phyloP scores from a whole-genome alignment of 192 early-diverging fungal genomes.

The Linnemannia elongata region DNA sequence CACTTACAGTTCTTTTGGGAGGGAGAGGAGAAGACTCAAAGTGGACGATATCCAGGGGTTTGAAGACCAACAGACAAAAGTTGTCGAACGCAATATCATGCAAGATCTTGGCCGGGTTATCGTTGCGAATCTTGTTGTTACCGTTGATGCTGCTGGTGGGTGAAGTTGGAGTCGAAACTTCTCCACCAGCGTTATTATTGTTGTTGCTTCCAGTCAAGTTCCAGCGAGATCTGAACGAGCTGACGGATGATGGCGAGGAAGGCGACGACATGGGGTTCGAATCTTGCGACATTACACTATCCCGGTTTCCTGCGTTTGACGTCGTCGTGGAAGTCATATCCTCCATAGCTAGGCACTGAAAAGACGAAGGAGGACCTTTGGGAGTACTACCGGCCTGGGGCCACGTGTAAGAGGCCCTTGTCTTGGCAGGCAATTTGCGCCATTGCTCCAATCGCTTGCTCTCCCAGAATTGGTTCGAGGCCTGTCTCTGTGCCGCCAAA shows the following conservation, averaged over 20 bases:
- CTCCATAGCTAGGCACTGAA: conserved; percentile 71
- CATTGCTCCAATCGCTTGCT: conserved; percentile 68
- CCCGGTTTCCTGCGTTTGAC: conserved; percentile 9
- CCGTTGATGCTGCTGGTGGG: background rate
- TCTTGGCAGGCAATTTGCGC: conserved; percentile 66
- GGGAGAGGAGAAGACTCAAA: conserved; percentile 65
- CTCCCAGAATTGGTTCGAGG: conserved; percentile 77
- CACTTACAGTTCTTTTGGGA: conserved; percentile 65
- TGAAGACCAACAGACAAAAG: conserved; percentile 80
- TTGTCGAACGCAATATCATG: conserved; percentile 83
- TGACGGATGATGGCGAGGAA: conserved; percentile 47
- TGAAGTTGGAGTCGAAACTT: background rate
- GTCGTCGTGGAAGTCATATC: conserved; percentile 58
- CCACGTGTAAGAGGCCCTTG: conserved; percentile 80
- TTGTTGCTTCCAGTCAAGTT: conserved; percentile 14
- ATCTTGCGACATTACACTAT: conserved; percentile 51
- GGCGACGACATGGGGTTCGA: conserved; percentile 44
- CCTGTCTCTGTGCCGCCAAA: conserved; percentile 30
- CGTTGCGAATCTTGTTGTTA: conserved; percentile 43
- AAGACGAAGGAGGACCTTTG: conserved; percentile 61
- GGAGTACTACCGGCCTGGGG: conserved; percentile 71
- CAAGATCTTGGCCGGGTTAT: conserved; percentile 66
- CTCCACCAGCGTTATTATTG: background rate
- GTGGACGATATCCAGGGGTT: conserved; percentile 73
- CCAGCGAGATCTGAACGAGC: conserved; percentile 52